These are phyloP conservation scores for Elsinoe arachidis DNA, from an alignment of 2,329 filamentous ascomycete genomes.

Conservation along the genomic window DNA sequence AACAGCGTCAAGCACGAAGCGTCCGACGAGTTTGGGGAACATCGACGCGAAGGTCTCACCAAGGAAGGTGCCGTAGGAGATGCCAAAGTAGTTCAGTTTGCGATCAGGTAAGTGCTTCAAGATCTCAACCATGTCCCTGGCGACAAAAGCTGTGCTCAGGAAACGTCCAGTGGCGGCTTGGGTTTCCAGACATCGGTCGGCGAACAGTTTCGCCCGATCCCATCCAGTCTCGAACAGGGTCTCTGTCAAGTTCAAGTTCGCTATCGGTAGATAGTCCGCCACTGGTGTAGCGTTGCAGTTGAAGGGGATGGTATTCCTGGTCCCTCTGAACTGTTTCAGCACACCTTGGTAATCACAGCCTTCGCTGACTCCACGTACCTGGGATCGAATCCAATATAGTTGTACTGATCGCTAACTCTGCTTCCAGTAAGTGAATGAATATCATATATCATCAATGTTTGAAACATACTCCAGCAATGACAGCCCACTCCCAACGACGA, in stretches of 20 bases:
- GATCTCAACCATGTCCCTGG: constrained; percentile 42
- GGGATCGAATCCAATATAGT: constrained; percentile 38
- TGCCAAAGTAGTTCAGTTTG: constrained; percentile 37
- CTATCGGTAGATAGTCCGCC: constrained; percentile 14
- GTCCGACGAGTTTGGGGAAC: constrained; percentile 31
- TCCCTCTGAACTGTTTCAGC: constrained; percentile 13
- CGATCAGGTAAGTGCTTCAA: constrained; percentile 31
- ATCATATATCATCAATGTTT: neutral
- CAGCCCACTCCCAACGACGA: constrained; percentile 22
- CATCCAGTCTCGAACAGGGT: constrained; percentile 35
- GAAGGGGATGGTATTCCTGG: neutral
- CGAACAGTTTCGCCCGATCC: constrained; percentile 33
- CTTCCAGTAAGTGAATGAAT: neutral
- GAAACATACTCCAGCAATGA: neutral
- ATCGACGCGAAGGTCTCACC: constrained; percentile 35
- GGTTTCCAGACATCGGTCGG: constrained; percentile 20
- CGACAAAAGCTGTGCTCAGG: constrained; percentile 39
- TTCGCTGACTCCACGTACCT: constrained; percentile 22
- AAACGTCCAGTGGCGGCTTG: constrained; percentile 32
- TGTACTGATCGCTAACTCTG: constrained; percentile 29
- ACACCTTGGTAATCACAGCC: constrained; percentile 31
- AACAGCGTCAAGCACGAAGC: constrained; percentile 38
- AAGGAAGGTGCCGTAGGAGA: constrained; percentile 41
- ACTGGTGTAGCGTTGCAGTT: neutral
- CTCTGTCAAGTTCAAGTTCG: constrained; percentile 28